Evolutionary conservation across 176 grass and related monocot species (phyloP).

Genomic region (Oryza brachyantha): DNA sequence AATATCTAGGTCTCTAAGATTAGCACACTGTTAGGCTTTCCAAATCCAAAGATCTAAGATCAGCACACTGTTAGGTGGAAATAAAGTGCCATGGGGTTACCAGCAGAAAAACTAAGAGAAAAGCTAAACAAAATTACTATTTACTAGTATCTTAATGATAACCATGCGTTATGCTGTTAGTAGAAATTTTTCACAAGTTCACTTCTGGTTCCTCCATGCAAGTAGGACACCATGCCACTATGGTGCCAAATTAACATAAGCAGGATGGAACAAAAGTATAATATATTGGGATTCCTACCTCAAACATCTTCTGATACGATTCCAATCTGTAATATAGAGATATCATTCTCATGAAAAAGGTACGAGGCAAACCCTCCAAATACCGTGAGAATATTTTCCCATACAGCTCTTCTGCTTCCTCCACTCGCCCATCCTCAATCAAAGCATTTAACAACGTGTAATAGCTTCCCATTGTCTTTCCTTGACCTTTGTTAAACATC

Average conservation of each 20-base stretch:
- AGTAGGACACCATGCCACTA: neutral
- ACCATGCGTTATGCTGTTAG: neutral
- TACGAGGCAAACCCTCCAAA: conserved; percentile 80
- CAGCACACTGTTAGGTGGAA: neutral
- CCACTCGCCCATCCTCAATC: conserved; percentile 67
- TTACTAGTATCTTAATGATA: conserved; percentile 4
- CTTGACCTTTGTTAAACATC: conserved; percentile 99
- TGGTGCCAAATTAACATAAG: neutral
- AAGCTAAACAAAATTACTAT: neutral
- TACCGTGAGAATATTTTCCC: conserved; percentile 71
- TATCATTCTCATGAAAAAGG: conserved; percentile 90
- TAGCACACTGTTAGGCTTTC: neutral
- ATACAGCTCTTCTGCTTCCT: conserved; percentile 91
- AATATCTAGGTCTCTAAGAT: neutral
- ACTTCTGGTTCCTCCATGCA: neutral
- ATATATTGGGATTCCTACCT: conserved; percentile 53
- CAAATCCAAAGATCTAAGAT: neutral
- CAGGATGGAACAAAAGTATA: conserved; percentile 17
- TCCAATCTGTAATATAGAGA: conserved; percentile 53
- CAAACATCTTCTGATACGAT: conserved; percentile 86
- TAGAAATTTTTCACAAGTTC: neutral
- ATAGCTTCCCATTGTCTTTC: conserved; percentile 97
- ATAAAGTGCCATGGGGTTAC: too few relatives aligned
- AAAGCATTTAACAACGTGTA: conserved; percentile 88
- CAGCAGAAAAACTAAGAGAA: neutral